Conservation (phyloP, 2,329 filamentous ascomycete genomes). For the Trichoderma sp. region DNA sequence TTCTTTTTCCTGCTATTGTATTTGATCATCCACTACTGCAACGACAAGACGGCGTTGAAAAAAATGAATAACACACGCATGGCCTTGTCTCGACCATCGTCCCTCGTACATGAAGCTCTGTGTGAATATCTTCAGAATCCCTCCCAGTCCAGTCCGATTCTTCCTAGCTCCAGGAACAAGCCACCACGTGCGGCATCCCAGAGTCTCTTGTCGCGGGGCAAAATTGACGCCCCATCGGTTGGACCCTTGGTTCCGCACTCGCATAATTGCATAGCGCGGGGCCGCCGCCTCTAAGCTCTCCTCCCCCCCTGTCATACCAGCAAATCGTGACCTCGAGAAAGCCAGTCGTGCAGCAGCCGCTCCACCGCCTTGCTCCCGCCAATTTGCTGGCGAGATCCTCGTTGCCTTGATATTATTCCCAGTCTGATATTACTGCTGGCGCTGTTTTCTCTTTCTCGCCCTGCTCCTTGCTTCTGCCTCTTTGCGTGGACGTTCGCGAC, state of each 20-base stretch:
- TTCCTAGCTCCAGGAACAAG: slow-evolving; percentile 21
- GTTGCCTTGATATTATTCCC: background rate
- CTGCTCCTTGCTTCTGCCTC: background rate
- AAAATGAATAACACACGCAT: background rate
- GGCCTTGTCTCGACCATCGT: background rate
- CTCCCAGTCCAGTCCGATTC: background rate
- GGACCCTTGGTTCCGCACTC: slow-evolving; percentile 22
- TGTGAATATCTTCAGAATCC: no score
- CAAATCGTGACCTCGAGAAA: slow-evolving; percentile 13
- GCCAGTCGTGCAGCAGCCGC: slow-evolving; percentile 16
- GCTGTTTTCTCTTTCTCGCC: background rate
- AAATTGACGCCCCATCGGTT: background rate
- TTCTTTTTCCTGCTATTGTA: slow-evolving; percentile 7
- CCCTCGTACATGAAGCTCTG: no score
- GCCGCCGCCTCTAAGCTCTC: slow-evolving; percentile 1
- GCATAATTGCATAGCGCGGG: slow-evolving; percentile 33
- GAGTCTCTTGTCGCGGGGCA: slow-evolving; percentile 6
- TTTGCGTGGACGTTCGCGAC: background rate
- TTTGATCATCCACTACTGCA: background rate
- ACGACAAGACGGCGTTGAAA: background rate
- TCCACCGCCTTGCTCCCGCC: slow-evolving; percentile 26
- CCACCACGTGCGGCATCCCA: slow-evolving; percentile 16
- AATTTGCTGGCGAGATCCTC: slow-evolving; percentile 22
- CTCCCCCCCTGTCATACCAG: slow-evolving; percentile 4
- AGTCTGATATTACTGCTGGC: background rate